A percentile compares a stretch with the other conserved stretches of the same genome.
These are phyloP conservation scores for Cladosporium cucumerinum DNA, from an alignment of 2,329 filamentous ascomycete genomes.

Conservation along the genomic window DNA sequence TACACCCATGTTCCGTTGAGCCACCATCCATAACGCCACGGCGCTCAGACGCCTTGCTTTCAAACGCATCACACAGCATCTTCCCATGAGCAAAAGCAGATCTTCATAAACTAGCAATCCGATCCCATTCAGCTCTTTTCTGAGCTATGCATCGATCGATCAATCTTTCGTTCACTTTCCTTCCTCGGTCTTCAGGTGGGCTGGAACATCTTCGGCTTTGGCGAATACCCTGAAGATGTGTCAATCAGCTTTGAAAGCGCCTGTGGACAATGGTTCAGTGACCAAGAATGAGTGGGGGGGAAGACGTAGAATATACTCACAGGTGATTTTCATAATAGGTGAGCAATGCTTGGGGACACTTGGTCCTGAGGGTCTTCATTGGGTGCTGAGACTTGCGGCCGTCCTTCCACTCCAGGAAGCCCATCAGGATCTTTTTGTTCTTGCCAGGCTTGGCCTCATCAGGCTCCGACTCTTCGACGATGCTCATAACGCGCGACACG, in stretches of 20 bases:
- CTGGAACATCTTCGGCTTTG: constrained; percentile 2
- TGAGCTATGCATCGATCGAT: neutral
- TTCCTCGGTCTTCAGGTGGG: neutral
- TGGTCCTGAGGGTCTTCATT: constrained; percentile 64
- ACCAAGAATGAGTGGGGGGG: neutral
- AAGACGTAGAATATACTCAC: constrained; percentile 30
- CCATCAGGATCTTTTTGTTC: constrained; percentile 54
- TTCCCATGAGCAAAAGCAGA: neutral
- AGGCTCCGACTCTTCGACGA: constrained; percentile 55
- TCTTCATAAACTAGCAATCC: neutral
- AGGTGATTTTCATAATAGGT: constrained; percentile 39
- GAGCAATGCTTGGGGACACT: constrained; percentile 67
- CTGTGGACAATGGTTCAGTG: neutral
- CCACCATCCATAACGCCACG: neutral
- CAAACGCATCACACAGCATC: constrained; percentile 1
- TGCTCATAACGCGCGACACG: constrained; percentile 67
- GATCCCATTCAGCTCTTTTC: neutral
- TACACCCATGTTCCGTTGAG: neutral
- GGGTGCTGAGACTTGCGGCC: constrained; percentile 72
- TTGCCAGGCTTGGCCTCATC: constrained; percentile 29
- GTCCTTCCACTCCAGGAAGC: constrained; percentile 67
- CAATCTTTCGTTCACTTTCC: neutral
- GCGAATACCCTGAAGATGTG: constrained; percentile 3
- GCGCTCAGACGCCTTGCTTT: neutral
- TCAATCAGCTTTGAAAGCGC: neutral